Conservation (phyloP, 169 alveolate species). For the Condylostoma magnum region DNA sequence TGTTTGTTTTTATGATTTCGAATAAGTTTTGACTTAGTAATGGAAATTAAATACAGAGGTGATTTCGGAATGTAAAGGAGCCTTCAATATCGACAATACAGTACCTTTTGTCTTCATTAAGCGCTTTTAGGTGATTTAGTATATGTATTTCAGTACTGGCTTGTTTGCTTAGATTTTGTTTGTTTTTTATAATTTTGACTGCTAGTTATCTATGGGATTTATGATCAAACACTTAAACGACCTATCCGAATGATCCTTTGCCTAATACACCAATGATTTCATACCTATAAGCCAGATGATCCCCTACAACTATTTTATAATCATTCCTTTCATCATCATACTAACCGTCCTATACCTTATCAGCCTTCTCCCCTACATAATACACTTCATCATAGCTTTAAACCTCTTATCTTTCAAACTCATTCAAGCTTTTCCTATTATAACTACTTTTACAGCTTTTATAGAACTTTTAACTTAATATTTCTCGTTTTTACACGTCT, state of each 20-base stretch:
- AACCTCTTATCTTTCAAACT: neutral
- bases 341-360: conserved; percentile 37
- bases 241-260: conserved; percentile 85
- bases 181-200: conserved; percentile 75
- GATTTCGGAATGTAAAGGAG: conserved; percentile 73
- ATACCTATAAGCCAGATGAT: conserved; percentile 77
- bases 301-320: conserved; percentile 55
- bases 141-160: conserved; percentile 79
- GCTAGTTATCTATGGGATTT: conserved; percentile 69
- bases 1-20: conserved; percentile 68
- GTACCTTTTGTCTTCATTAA: conserved; percentile 65
- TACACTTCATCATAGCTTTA: conserved; percentile 26
- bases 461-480: too few species aligned
- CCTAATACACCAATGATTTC: conserved; percentile 76
- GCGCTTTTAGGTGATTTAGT: conserved; percentile 50
- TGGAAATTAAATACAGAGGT: conserved; percentile 78
- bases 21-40: conserved; percentile 76
- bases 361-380: conserved; percentile 37
- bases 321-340: conserved; percentile 82
- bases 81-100: conserved; percentile 76
- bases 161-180: conserved; percentile 69
- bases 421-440: too few species aligned
- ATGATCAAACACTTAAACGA: conserved; percentile 78
- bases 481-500: too few species aligned
- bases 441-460: too few species aligned